Conservation (phyloP, 2,329 filamentous ascomycete species). For the Tolypocladium inflatum region DNA sequence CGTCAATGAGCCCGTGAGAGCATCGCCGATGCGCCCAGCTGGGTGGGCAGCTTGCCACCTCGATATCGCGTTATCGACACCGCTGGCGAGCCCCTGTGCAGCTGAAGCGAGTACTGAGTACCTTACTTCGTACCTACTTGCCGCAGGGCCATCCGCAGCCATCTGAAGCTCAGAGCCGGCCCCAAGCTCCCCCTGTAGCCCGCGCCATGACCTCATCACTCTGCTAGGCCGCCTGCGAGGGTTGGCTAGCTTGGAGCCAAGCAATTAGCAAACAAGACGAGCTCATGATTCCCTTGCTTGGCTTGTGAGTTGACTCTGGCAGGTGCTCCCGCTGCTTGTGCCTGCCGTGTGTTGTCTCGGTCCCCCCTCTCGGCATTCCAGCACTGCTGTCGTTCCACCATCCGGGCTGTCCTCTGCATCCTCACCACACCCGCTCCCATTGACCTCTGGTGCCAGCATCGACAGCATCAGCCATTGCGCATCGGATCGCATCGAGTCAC, state of each 20-base stretch:
- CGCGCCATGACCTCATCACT: constrained; percentile 3
- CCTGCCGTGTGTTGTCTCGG: background rate
- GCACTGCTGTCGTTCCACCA: background rate
- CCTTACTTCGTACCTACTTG: no score
- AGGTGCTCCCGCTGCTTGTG: background rate
- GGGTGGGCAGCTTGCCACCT: background rate
- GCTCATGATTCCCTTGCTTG: background rate
- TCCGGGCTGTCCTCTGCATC: background rate
- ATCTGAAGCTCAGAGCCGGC: background rate
- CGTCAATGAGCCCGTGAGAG: background rate
- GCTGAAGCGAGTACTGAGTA: no score
- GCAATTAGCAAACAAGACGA: background rate
- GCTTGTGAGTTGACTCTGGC: background rate
- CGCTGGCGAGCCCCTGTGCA: background rate
- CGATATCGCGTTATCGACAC: no score
- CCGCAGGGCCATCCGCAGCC: background rate
- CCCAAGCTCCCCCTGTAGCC: background rate
- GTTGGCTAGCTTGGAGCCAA: background rate
- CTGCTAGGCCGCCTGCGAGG: background rate
- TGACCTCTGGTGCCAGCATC: background rate
- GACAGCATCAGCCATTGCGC: background rate
- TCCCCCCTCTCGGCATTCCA: background rate
- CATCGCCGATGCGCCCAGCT: background rate
- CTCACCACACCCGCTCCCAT: background rate
- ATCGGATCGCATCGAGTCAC: background rate